Conservation (phyloP, 1,284 basidiomycete species). For the Leccinum angustisporum region DNA sequence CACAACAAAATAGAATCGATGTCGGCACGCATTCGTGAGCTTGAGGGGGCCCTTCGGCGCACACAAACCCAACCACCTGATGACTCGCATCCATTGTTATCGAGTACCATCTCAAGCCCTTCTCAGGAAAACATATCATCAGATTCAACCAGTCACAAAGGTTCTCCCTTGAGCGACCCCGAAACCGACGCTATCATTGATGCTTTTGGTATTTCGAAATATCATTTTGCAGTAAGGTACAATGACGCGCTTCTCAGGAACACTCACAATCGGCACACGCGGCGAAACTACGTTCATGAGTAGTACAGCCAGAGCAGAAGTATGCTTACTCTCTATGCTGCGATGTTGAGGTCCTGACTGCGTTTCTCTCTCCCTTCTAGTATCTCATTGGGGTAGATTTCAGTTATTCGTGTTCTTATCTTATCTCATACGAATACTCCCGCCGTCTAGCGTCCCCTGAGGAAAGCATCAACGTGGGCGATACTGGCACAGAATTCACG, state of each 20-base stretch:
- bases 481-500: conserved; percentile 29
- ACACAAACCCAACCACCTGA: conserved; percentile 49
- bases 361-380: conserved; percentile 30
- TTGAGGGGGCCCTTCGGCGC: conserved; percentile 54
- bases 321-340: conserved; percentile 27
- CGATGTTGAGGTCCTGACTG: conserved; percentile 4
- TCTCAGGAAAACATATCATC: conserved; percentile 19
- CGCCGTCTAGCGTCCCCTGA: conserved; percentile 16
- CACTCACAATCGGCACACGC: conserved; percentile 53
- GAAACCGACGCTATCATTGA: conserved; percentile 53
- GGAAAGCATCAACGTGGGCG: conserved; percentile 20
- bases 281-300: conserved; percentile 61
- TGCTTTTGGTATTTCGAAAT: conserved; percentile 49
- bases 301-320: conserved; percentile 64
- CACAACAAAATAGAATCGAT: conserved; percentile 61
- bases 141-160: neutral
- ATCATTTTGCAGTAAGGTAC: neutral
- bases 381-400: conserved; percentile 49
- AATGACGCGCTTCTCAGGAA: conserved; percentile 41
- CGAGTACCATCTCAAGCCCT: conserved; percentile 18
- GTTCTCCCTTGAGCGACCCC: conserved; percentile 6
- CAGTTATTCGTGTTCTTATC: conserved; percentile 12
- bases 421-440: neutral
- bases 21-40: conserved; percentile 51
- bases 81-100: conserved; percentile 47